Evolutionary conservation across 352 stramenopile species (phyloP), one percentile per base, ranked within the genome.

Genomic region (Phytophthora lateralis): DNA sequence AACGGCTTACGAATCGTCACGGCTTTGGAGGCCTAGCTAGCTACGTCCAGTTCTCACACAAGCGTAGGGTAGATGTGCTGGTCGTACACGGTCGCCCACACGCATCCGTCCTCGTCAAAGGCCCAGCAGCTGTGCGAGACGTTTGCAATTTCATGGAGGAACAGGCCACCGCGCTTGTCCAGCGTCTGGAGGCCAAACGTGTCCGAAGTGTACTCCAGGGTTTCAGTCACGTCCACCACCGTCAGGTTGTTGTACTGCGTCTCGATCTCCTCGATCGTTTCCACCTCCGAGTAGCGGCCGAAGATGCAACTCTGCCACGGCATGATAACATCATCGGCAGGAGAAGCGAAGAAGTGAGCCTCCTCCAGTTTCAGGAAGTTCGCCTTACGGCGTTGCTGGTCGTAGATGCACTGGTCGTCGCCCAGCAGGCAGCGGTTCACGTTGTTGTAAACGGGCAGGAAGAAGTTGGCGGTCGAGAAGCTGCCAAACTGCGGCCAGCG

Each of bases 251-350:
- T 58, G 37, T 71, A 82, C 24, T 63, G 57, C 6, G 56, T 63
- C 38, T 61, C 41, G n/a, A 78, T 57, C 44, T 75, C 57, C 26
- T 56, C 57, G 6, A 64, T 26, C 14, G 43, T 70, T 47, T 60
- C 46, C 10, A 82, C 68, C 30, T 79, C 56, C 12, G 59, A 67
- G 63, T 83, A 86, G 47, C 64, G 66, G 4, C 73, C 73, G 29
- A 81, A 63, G 29, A 82, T 63, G 42, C 53, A 72, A 24, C 48
- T 66, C 56, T 83, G 66, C 71, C 69, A 86, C 37, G 74, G 73
- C 42, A 73, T 65, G 34, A 83, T 69, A 32, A 69, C 44, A 17
- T 71, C 64, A 51, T 83, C 74, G 9, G 46, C 42, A 30, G 71
- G 53, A 7, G 76, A 83, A 0, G 66, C 62, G 53, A 85, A 81